phyloP scores from a whole-genome alignment of 2,329 filamentous ascomycete genomes.

The Diaporthe ampelina region DNA sequence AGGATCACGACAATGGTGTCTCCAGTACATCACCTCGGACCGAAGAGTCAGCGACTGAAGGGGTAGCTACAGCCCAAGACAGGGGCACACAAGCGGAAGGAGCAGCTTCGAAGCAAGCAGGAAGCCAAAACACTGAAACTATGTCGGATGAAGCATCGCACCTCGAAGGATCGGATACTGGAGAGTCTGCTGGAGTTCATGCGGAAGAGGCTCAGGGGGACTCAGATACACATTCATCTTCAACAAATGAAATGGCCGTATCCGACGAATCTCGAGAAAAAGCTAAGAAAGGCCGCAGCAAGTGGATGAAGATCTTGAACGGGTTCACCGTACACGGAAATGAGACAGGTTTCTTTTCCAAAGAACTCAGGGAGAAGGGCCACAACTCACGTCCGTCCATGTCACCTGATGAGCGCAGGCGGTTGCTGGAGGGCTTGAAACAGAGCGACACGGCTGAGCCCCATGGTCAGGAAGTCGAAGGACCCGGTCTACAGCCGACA shows the following conservation, averaged over 20 bases:
- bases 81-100: background rate
- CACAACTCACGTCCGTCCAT: slow-evolving; percentile 4
- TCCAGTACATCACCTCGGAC: background rate
- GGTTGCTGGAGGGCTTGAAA: background rate
- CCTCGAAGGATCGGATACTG: background rate
- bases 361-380: background rate
- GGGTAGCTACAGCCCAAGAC: background rate
- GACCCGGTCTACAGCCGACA: background rate
- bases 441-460: background rate
- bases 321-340: slow-evolving; percentile 15
- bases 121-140: background rate
- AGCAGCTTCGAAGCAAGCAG: background rate
- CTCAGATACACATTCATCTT: background rate
- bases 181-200: background rate
- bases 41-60: background rate
- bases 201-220: background rate
- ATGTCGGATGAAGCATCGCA: background rate
- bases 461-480: background rate
- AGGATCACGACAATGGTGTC: background rate
- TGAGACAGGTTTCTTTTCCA: background rate
- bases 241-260: background rate
- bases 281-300: background rate
- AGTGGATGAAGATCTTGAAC: background rate
- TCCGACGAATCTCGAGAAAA: background rate
- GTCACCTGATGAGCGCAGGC: background rate